Percentiles rank a stretch among this genome's conserved stretches.
phyloP scores from a whole-genome alignment of 257 asterid genomes.

The Cynanchum wilfordii region DNA sequence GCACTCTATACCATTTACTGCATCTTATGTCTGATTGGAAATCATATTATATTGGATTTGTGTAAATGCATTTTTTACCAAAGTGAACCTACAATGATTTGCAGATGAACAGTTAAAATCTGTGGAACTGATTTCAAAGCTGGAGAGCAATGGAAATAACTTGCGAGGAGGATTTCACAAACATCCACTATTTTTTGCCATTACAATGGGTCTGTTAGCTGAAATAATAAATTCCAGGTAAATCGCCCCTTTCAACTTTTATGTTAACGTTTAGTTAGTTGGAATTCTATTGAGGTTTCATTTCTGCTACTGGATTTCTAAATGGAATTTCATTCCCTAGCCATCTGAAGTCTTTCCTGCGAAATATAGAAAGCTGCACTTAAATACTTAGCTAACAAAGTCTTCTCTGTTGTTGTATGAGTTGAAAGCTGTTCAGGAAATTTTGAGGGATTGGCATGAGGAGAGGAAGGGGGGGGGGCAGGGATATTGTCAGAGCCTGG shows the following conservation, averaged over 20 bases:
- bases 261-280: background rate
- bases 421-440: background rate
- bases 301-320: background rate
- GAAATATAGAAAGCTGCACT: background rate
- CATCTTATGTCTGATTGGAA: background rate
- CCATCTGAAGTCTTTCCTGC: background rate
- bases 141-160: slow-evolving; percentile 25
- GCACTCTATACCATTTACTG: background rate
- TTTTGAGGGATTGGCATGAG: background rate
- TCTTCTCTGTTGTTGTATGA: background rate
- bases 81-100: slow-evolving; percentile 16
- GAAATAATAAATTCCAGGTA: slow-evolving; percentile 96
- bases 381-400: background rate
- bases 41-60: background rate
- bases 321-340: background rate
- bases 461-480: background rate
- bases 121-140: slow-evolving; percentile 33
- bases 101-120: slow-evolving; percentile 41
- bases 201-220: slow-evolving; percentile 76
- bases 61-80: background rate
- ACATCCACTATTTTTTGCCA: slow-evolving; percentile 85
- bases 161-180: slow-evolving; percentile 42
- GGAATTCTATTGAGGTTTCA: background rate
- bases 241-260: background rate
- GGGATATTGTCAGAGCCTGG: background rate